A percentile compares a stretch with the other conserved stretches of the same genome.
These are phyloP conservation scores for Kondoa subrosea DNA, from an alignment of 768 basidiomycete genomes.

Conservation along the genomic window DNA sequence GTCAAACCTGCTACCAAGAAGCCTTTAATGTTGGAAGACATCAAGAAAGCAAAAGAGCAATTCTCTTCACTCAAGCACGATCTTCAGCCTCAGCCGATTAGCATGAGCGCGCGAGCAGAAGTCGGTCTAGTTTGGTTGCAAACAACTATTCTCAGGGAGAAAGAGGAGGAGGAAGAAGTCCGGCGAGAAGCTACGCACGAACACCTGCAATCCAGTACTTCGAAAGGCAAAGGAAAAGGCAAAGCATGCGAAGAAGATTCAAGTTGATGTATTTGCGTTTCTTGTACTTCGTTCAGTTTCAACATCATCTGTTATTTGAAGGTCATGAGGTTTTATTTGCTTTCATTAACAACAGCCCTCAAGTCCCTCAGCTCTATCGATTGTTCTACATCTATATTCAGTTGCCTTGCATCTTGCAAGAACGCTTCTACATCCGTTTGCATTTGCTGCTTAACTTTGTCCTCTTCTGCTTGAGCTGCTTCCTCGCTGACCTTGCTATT, in stretches of 20 bases:
- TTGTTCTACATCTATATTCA: conserved; percentile 47
- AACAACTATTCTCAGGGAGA: conserved; percentile 13
- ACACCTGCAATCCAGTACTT: neutral
- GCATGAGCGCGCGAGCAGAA: conserved; percentile 20
- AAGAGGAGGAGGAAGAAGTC: neutral
- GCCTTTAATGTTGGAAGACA: neutral
- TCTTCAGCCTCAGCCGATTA: conserved; percentile 15
- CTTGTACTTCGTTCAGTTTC: neutral
- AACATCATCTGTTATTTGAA: neutral
- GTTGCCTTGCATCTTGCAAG: conserved; percentile 51
- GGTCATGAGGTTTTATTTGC: conserved; percentile 8
- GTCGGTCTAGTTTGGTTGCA: conserved; percentile 21
- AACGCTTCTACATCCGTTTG: conserved; percentile 70
- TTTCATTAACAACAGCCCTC: conserved; percentile 26
- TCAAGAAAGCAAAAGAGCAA: conserved; percentile 12
- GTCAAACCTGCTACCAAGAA: conserved; percentile 8
- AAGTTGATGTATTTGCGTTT: neutral
- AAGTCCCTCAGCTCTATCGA: conserved; percentile 31
- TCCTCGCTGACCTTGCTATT: conserved; percentile 45
- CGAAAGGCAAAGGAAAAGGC: neutral
- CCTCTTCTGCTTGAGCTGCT: conserved; percentile 60
- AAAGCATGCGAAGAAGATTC: neutral
- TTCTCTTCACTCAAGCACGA: conserved; percentile 1
- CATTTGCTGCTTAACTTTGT: conserved; percentile 72
- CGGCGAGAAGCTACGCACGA: neutral